Base-by-base conservation (phyloP, 371 early-diverging fungal genomes). In the Choanephora cucurbitarum region DNA sequence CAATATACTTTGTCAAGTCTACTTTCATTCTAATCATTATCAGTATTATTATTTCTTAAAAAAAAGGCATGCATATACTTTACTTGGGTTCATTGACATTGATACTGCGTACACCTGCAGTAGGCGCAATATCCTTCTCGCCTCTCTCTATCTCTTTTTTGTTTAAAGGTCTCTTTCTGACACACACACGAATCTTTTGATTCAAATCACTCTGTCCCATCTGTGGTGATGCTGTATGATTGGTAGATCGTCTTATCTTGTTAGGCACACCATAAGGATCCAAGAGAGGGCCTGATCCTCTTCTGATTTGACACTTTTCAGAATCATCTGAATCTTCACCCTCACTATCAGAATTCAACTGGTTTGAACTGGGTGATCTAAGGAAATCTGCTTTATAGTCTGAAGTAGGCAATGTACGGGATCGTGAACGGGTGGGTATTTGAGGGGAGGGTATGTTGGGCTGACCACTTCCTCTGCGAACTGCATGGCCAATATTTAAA, bases 1-100 rank as follows among this genome's bases (percentile, higher is more conserved):
- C 98, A 39, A 92, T 89, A 66, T 90, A 97, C 62, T 87, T 90
- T 44, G 96, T 95, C 81, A 97, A 72, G 71, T 98, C 98, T 15
- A 96, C 89, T 60, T 96, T 96, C 17, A 86, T 82, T 60, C 89
- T 91, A 60, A 31, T n/a, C 21, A 53, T n/a, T n/a, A n/a, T n/a
- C n/a, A n/a, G n/a, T n/a, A n/a, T n/a, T n/a, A n/a, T n/a, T n/a
- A n/a, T n/a, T n/a, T n/a, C n/a, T 42, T 1, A 5, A n/a, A 42
- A 6, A 18, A 11, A 3, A 39, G 34, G 14, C n/a, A 7, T 47
- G 28, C 3, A 14, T 32, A 13, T 23, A 40, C 42, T 83, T 58
- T 81, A 89, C 88, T 91, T 92, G 67, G 88, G 94, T 71, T 95
- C 97, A 71, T 92, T 81, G 3, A 97, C 84, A 5, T 82, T 78